Evolutionary conservation across 805 yeast species (phyloP).

Genomic region (Martiniozyma abietophila): DNA sequence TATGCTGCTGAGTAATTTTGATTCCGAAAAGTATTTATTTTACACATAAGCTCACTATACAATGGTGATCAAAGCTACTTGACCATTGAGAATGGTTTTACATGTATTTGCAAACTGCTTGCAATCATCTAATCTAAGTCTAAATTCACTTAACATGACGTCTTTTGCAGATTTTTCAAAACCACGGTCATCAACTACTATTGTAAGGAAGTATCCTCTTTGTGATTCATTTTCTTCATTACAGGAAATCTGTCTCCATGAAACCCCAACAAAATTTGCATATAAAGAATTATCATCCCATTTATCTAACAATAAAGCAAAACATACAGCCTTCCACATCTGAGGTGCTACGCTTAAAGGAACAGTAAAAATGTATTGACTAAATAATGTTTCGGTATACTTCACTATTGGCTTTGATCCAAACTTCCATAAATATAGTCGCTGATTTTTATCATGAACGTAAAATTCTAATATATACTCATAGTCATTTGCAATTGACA

Average conservation of each 20-base stretch:
- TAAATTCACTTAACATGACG: conserved; percentile 4
- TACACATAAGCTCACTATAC: too few relatives aligned
- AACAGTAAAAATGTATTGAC: conserved; percentile 7
- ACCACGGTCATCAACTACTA: conserved; percentile 5
- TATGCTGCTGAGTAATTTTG: too few relatives aligned
- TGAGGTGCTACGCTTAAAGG: background rate
- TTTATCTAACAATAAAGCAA: conserved; percentile 2
- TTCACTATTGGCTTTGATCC: conserved; percentile 4
- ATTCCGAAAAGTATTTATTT: too few relatives aligned
- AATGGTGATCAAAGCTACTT: too few relatives aligned
- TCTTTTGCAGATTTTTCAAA: background rate
- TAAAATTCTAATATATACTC: conserved; percentile 7
- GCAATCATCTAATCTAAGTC: background rate
- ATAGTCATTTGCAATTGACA: conserved; percentile 1
- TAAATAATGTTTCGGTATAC: background rate
- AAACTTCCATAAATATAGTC: conserved; percentile 6
- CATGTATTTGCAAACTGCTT: conserved; percentile 5
- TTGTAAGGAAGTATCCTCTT: conserved; percentile 8
- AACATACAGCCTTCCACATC: conserved; percentile 4
- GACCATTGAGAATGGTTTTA: conserved; percentile 5
- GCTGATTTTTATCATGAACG: conserved; percentile 5
- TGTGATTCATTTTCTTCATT: background rate
- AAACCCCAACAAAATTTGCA: too few relatives aligned
- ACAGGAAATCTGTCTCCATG: conserved; percentile 6
- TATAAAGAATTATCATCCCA: background rate